Evolutionary conservation across 805 yeast species (phyloP).

Genomic region (Candida krabiensis): DNA sequence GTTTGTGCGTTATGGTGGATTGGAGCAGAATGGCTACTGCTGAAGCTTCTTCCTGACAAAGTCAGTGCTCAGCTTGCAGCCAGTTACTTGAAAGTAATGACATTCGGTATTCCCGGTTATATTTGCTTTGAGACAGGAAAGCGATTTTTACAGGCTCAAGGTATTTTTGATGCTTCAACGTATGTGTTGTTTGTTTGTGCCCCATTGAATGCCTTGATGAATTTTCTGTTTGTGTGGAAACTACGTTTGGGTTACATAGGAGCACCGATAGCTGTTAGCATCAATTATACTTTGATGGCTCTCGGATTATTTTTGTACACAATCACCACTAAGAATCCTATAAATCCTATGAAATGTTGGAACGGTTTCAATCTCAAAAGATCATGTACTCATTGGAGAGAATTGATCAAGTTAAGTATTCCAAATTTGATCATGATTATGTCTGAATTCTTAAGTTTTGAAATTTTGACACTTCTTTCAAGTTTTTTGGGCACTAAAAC

Average conservation of each 20-base stretch:
- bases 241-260: slow-evolving; percentile 68
- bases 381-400: slow-evolving; percentile 58
- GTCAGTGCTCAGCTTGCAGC: slow-evolving; percentile 55
- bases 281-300: slow-evolving; percentile 74
- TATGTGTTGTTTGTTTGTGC: slow-evolving; percentile 70
- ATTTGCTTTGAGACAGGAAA: slow-evolving; percentile 64
- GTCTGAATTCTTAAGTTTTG: slow-evolving; percentile 80
- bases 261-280: slow-evolving; percentile 73
- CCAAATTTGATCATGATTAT: slow-evolving; percentile 77
- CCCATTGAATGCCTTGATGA: slow-evolving; percentile 67
- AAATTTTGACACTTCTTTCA: slow-evolving; percentile 67
- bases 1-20: slow-evolving; percentile 62
- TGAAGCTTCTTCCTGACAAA: slow-evolving; percentile 41
- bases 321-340: slow-evolving; percentile 42
- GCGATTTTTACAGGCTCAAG: slow-evolving; percentile 74
- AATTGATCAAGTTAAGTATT: slow-evolving; percentile 62
- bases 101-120: slow-evolving; percentile 75
- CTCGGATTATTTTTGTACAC: slow-evolving; percentile 50
- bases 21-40: slow-evolving; percentile 50
- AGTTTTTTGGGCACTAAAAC: slow-evolving; percentile 61
- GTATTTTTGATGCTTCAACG: slow-evolving; percentile 78
- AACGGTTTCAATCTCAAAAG: slow-evolving; percentile 30
- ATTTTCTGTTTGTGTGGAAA: slow-evolving; percentile 71
- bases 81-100: slow-evolving; percentile 51
- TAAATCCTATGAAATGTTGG: slow-evolving; percentile 36